A percentile compares a stretch with the other conserved stretches of the same genome.
phyloP scores from a whole-genome alignment of 192 early-diverging fungal genomes.

The Backusella mclennaniae region DNA sequence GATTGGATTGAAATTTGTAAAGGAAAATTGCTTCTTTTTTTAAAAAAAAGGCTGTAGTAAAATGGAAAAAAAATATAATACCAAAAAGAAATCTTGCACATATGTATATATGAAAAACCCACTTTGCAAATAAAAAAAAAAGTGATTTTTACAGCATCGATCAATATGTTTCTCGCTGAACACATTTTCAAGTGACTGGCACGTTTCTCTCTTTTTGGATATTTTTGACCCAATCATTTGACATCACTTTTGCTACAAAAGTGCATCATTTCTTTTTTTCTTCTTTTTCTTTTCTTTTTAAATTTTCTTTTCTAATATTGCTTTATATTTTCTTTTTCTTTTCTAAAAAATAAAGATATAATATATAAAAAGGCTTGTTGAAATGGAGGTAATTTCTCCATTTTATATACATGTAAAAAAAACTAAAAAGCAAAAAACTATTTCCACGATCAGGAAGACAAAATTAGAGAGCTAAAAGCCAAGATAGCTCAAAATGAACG shows the following conservation, averaged over 20 bases:
- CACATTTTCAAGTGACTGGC: neutral
- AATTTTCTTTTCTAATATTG: no score
- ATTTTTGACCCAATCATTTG: neutral
- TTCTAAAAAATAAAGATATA: no score
- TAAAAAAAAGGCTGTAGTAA: no score
- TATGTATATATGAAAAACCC: no score
- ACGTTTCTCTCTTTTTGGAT: neutral
- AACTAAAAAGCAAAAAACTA: neutral
- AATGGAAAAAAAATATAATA: no score
- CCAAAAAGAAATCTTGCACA: no score
- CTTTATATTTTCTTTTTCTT: no score
- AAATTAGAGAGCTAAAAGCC: slow-evolving; percentile 38
- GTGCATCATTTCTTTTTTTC: neutral
- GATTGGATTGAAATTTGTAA: no score
- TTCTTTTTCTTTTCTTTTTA: neutral
- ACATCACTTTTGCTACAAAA: neutral
- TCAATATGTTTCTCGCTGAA: neutral
- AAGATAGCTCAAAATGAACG: slow-evolving; percentile 41
- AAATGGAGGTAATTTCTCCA: neutral
- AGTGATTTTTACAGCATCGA: neutral
- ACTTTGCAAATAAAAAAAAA: neutral
- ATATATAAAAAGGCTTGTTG: no score
- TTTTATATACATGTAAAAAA: no score
- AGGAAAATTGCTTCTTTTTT: no score
- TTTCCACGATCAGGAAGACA: neutral